Evolutionary conservation across 2,329 filamentous ascomycete species (phyloP).

Genomic region (Penicillium sp.): DNA sequence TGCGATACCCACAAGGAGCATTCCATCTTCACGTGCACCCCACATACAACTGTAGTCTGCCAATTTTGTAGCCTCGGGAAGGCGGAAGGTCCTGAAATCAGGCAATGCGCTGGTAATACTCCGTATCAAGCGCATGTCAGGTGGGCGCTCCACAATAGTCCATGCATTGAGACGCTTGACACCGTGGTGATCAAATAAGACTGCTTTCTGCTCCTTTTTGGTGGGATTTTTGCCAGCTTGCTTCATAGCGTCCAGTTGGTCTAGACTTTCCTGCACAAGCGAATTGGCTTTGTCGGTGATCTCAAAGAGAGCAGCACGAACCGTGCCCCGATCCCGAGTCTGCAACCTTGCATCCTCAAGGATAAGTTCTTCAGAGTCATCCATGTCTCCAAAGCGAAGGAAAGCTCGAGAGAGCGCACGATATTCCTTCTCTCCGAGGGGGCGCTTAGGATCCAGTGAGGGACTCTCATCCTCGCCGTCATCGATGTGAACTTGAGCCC

Average conservation of each 20-base stretch:
- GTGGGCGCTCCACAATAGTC: slow-evolving; percentile 87
- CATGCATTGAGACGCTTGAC: slow-evolving; percentile 96
- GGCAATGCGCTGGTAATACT: slow-evolving; percentile 65
- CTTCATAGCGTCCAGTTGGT: slow-evolving; percentile 65
- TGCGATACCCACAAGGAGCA: slow-evolving; percentile 92
- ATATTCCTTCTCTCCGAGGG: slow-evolving; percentile 88
- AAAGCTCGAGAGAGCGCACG: slow-evolving; percentile 89
- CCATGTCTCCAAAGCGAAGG: slow-evolving; percentile 85
- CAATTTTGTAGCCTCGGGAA: slow-evolving; percentile 88
- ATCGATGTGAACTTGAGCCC: slow-evolving; percentile 64
- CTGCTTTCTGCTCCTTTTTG: slow-evolving; percentile 97
- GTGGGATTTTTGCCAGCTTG: slow-evolving; percentile 77
- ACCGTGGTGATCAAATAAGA: slow-evolving; percentile 90
- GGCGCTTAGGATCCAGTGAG: slow-evolving; percentile 77
- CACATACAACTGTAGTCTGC: slow-evolving; percentile 90
- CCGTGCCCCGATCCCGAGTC: slow-evolving; percentile 78
- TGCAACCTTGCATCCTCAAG: slow-evolving; percentile 81
- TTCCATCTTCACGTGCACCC: slow-evolving; percentile 92
- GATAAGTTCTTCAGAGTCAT: slow-evolving; percentile 84
- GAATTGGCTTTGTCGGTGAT: slow-evolving; percentile 71
- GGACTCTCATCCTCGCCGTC: slow-evolving; percentile 70
- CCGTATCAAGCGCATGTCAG: slow-evolving; percentile 82
- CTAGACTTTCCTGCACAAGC: slow-evolving; percentile 73
- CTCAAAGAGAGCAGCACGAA: slow-evolving; percentile 74
- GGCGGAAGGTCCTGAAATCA: slow-evolving; percentile 78